Conservation (phyloP, 2,329 filamentous ascomycete species). For the Apiospora malaysiana region DNA sequence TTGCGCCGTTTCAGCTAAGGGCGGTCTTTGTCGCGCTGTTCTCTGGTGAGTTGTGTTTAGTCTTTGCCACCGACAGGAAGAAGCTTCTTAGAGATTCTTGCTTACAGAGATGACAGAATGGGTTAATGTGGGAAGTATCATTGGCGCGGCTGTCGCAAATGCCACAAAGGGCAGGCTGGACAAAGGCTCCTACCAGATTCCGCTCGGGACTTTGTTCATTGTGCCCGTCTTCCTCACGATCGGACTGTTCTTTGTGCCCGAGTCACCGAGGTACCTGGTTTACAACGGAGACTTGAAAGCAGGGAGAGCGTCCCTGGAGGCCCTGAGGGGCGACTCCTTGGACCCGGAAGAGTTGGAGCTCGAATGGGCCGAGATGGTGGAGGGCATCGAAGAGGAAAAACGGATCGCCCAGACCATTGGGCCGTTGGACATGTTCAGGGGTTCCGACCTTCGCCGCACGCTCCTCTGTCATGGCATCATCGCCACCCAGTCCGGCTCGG, state of each 20-base stretch:
- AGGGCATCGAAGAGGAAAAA: conserved; percentile 46
- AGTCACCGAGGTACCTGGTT: conserved; percentile 49
- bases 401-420: conserved; percentile 39
- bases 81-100: neutral
- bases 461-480: conserved; percentile 56
- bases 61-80: neutral
- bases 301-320: conserved; percentile 36
- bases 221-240: conserved; percentile 53
- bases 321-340: conserved; percentile 39
- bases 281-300: conserved; percentile 34
- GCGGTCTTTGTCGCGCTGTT: conserved; percentile 55
- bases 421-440: conserved; percentile 46
- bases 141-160: conserved; percentile 52
- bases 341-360: conserved; percentile 41
- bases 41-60: conserved; percentile 30
- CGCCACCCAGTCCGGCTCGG: conserved; percentile 49
- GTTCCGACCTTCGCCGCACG: conserved; percentile 52
- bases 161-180: conserved; percentile 41
- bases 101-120: conserved; percentile 39
- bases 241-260: conserved; percentile 52
- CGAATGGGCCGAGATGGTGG: conserved; percentile 47
- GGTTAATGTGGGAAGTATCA: conserved; percentile 51
- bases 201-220: conserved; percentile 50
- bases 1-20: conserved; percentile 52
- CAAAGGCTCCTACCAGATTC: conserved; percentile 53